Conservation (phyloP, 257 asterid genomes). For the Solanum peruvianum region DNA sequence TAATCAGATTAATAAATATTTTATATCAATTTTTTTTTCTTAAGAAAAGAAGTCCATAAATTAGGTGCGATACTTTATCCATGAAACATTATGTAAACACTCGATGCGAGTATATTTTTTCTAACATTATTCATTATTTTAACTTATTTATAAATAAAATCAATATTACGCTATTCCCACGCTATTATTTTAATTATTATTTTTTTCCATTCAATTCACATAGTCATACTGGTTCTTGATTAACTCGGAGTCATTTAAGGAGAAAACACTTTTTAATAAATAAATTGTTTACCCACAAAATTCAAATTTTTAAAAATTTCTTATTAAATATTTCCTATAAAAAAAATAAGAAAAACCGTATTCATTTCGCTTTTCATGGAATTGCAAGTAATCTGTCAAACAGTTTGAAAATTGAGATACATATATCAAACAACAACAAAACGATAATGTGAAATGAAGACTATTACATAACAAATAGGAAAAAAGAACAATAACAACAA, state of each 20-base stretch:
- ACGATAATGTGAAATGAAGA: not conserved
- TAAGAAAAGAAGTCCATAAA: not conserved
- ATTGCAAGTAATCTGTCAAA: not conserved
- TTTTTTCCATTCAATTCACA: accelerated
- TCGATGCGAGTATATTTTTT: no score
- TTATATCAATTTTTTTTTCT: not conserved
- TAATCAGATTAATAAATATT: not conserved
- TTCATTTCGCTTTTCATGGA: not conserved
- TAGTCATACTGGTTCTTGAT: no score
- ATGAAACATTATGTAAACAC: no score
- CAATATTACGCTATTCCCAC: not conserved
- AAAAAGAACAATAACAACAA: not conserved
- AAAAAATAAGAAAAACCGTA: not conserved
- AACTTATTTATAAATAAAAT: not conserved
- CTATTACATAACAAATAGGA: not conserved
- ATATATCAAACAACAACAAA: not conserved
- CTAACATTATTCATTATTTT: no score
- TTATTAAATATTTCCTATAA: not conserved
- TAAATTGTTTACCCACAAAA: not conserved
- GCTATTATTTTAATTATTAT: not conserved
- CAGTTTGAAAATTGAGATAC: not conserved
- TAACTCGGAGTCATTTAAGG: not conserved
- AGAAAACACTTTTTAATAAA: no score
- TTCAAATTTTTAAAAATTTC: not conserved
- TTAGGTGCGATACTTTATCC: not conserved